phyloP scores from a whole-genome alignment of 352 stramenopile species.

The Globisporangium heterothallicum region DNA sequence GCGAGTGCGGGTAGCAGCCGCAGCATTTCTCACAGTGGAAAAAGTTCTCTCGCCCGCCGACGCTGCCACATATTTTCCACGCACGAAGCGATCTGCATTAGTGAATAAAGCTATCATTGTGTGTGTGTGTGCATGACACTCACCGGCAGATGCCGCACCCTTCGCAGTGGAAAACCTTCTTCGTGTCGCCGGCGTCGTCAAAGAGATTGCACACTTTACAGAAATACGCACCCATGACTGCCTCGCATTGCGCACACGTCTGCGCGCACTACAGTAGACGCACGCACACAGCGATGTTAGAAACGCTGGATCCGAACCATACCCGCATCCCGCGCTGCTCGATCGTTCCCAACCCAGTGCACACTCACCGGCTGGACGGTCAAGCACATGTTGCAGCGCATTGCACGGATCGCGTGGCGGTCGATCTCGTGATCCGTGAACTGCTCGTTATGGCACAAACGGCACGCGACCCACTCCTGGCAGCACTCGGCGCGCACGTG shows the following conservation, averaged over 20 bases:
- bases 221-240: slow-evolving; percentile 57
- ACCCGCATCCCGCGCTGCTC: too few relatives aligned
- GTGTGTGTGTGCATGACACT: too few relatives aligned
- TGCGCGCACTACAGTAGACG: slow-evolving; percentile 59
- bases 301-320: too few relatives aligned
- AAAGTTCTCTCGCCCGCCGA: slow-evolving; percentile 72
- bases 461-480: slow-evolving; percentile 62
- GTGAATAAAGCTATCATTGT: too few relatives aligned
- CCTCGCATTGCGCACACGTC: slow-evolving; percentile 38
- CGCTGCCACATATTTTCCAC: slow-evolving; percentile 19
- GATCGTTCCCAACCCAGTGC: too few relatives aligned
- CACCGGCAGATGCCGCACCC: slow-evolving; percentile 74
- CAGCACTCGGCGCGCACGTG: slow-evolving; percentile 73
- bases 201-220: slow-evolving; percentile 72
- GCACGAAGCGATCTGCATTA: neutral
- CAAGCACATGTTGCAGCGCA: slow-evolving; percentile 61
- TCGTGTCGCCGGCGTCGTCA: slow-evolving; percentile 49
- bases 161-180: slow-evolving; percentile 72
- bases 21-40: slow-evolving; percentile 78
- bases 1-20: slow-evolving; percentile 69
- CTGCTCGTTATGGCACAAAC: slow-evolving; percentile 62
- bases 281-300: too few relatives aligned
- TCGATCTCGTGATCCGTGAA: slow-evolving; percentile 66
- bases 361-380: slow-evolving; percentile 55
- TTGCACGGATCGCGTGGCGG: slow-evolving; percentile 61